Percentiles rank a stretch among this genome's conserved stretches.
These are phyloP conservation scores for Candida quercuum DNA, from an alignment of 805 yeast species.

Conservation along the genomic window DNA sequence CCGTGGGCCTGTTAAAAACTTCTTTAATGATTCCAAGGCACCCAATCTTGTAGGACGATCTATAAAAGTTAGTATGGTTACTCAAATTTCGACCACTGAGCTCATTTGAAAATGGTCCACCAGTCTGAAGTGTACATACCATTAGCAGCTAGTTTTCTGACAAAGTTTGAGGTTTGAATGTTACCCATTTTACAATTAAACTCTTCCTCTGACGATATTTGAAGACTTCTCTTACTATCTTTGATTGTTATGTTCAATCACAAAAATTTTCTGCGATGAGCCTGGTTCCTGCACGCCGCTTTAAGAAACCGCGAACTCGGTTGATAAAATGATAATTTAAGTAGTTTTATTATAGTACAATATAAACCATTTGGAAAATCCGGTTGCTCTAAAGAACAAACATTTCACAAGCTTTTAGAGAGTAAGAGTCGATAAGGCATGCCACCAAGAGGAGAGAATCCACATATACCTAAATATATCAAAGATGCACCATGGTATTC, in stretches of 20 bases:
- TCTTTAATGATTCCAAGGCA: constrained; percentile 61
- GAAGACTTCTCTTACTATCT: not conserved
- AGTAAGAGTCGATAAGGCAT: not conserved
- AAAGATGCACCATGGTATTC: constrained; percentile 38
- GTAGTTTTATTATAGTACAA: no score
- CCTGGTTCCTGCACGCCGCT: constrained; percentile 1
- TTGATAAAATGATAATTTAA: no score
- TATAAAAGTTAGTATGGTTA: constrained; percentile 18
- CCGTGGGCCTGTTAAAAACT: constrained; percentile 41
- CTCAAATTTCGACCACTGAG: no score
- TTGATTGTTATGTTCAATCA: not conserved
- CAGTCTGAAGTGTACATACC: no score
- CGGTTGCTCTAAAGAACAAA: not conserved
- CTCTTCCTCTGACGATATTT: not conserved
- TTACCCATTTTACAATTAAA: constrained; percentile 9
- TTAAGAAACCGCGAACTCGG: not conserved
- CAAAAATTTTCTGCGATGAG: constrained; percentile 4
- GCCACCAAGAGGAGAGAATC: constrained; percentile 17
- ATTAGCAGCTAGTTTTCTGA: constrained; percentile 80
- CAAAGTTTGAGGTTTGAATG: constrained; percentile 46
- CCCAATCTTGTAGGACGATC: constrained; percentile 67
- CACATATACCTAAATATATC: constrained; percentile 36
- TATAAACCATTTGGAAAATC: no score
- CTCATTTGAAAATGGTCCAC: no score
- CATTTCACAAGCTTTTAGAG: no score